Evolutionary conservation across 192 early-diverging fungal species (phyloP), one percentile per base, ranked within the genome.

Genomic region (Ambispora gerdemannii): DNA sequence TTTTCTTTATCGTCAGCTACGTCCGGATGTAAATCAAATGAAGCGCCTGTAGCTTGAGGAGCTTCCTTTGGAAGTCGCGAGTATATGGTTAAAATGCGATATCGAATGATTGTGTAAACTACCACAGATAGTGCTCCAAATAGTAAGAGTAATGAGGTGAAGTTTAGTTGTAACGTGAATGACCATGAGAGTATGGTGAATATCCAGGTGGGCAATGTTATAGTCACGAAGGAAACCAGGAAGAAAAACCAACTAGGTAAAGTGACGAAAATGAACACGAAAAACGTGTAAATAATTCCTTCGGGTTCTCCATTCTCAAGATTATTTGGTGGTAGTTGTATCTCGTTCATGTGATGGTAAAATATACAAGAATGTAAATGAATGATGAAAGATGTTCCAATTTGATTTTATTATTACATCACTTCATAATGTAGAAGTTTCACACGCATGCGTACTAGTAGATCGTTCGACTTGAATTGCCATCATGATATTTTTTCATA

Each of bases 21-120:
- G 58, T 90, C 88, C 0, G 92, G 90, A 63, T 93, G 90, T 43
- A 95, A 74, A 78, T 95, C 92, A 56, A 92, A 91, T 0, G 81
- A 78, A 24, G 72, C 70, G 4, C 76, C 76, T 25, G 72, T 75
- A 49, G 82, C 78, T 0, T 60, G 64, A 15, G 73, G 77, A 0
- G 78, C 67, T 2, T 82, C 78, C 10, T 80, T 76, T 0, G 88
- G 87, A 30, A 94, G 75, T 3, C 91, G 81, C 6, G 89, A 88
- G 77, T 93, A 94, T 35, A 72, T 81, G 38, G 87, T 93, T 56
- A 90, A 81, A 49, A 92, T 66, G 13, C 81, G 81, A 75, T 93
- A 91, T 17, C 91, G 84, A 51, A 90, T 63, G n/a, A 93, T 67
- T 10, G 84, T 53, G 71, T 85, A 91, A n/a, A 65, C 76, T 50